A percentile compares a stretch with the other conserved stretches of the same genome.
Conservation (phyloP, 805 yeast species). For the Wickerhamiella lipophila region DNA sequence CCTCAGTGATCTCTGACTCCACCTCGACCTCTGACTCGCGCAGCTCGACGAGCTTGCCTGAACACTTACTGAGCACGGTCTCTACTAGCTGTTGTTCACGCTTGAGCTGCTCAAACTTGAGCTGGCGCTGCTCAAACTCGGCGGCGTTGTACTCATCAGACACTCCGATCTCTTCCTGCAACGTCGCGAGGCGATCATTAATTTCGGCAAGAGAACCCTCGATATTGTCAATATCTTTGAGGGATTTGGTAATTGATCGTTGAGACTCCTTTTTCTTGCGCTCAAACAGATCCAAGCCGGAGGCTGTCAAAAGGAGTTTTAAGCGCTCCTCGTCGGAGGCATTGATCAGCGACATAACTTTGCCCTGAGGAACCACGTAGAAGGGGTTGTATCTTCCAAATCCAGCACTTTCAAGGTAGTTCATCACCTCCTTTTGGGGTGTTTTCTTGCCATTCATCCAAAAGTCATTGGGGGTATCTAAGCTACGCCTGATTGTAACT, state of each 20-base stretch:
- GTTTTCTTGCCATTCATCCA: slow-evolving; percentile 70
- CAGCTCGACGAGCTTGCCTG: neutral
- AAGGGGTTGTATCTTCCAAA: slow-evolving; percentile 83
- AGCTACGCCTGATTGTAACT: slow-evolving; percentile 69
- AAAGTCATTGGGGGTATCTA: slow-evolving; percentile 79
- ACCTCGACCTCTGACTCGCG: slow-evolving; percentile 4
- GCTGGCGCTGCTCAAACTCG: slow-evolving; percentile 54
- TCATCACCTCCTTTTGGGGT: slow-evolving; percentile 67
- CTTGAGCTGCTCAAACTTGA: slow-evolving; percentile 64
- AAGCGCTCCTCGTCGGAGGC: slow-evolving; percentile 78
- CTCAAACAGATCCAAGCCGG: slow-evolving; percentile 90
- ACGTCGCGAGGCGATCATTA: neutral
- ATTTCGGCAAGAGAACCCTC: neutral
- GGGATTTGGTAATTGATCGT: slow-evolving; percentile 66
- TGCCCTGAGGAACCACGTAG: slow-evolving; percentile 94
- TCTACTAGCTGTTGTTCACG: slow-evolving; percentile 36
- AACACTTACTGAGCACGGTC: slow-evolving; percentile 7
- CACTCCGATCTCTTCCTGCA: slow-evolving; percentile 26
- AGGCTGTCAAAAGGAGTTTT: slow-evolving; percentile 71
- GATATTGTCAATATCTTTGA: slow-evolving; percentile 36
- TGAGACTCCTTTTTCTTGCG: slow-evolving; percentile 61
- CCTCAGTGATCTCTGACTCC: slow-evolving; percentile 7
- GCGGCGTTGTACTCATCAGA: slow-evolving; percentile 52
- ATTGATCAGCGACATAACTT: slow-evolving; percentile 75
- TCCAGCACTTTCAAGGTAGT: slow-evolving; percentile 75